Base-by-base conservation (phyloP, 2,329 filamentous ascomycete species). In the Beauveria rudraprayagi region DNA sequence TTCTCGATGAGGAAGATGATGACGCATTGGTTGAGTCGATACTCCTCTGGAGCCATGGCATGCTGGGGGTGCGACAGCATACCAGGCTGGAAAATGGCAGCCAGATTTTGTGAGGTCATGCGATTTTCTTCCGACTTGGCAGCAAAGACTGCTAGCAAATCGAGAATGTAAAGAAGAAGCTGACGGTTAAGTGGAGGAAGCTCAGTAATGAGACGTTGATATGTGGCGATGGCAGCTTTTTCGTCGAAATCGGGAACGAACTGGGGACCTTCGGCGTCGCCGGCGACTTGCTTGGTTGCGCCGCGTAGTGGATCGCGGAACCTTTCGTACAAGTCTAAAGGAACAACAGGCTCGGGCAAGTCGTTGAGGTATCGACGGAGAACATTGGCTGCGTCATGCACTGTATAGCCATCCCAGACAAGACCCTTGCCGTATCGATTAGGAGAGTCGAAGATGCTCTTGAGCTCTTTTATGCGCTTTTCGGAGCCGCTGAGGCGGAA, bases 1-100 rank as follows among this genome's bases (percentile, higher is more conserved):
- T 99, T 96, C 71, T 97, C 92, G 66, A 99, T 99, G 67, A 99
- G 78, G 74, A 99, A 99, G 56, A 99, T 96, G 65, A 99, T 83
- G 22, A 99, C 93, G 69, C 94, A 93, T 79, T 99, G 94, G 71
- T 95, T 97, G 6, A 99, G 79, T 37, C 91, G 87, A 72, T 99
- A 99, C 70, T 97, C 93, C 61, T 90, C 85, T 0, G 94, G 94
- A 0, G 91, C 88, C 93, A 99, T 97, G 70, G 96, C 92, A 72
- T 99, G 94, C 63, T 84, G 80, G 1, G 94, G 94, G 72, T 99
- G 94, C 2, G 92, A 97, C 16, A 99, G 82, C 77, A 99, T 90
- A 60, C 94, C 94, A 0, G 94, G 94, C 72, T 99, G 94, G 72
- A 99, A 99, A 70, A 99, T 99, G 61, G 94, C 93, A 10, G 94